These are phyloP conservation scores for Herpotrichia juniperi DNA, from an alignment of 2,329 filamentous ascomycete species.

Conservation along the genomic window DNA sequence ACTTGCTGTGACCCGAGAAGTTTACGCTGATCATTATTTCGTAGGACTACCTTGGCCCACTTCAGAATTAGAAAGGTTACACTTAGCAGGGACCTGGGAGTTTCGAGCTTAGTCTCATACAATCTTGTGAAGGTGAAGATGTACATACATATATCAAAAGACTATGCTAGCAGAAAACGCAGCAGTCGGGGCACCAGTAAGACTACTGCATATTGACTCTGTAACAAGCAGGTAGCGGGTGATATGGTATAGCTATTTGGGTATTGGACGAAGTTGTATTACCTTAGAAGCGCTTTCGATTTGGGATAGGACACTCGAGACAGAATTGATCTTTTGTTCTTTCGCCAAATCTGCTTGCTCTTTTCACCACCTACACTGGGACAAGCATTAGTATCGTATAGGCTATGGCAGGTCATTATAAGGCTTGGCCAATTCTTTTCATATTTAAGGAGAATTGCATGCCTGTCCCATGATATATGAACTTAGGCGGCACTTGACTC, in stretches of 20 bases:
- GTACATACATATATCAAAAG: background rate
- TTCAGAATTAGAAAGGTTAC: slow-evolving; percentile 27
- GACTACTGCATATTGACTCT: background rate
- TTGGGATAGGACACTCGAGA: too few relatives aligned
- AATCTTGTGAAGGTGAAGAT: background rate
- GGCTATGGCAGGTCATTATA: too few relatives aligned
- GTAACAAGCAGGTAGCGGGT: background rate
- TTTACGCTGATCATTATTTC: slow-evolving; percentile 18
- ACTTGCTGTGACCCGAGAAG: slow-evolving; percentile 2
- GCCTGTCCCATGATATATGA: too few relatives aligned
- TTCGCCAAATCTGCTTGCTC: too few relatives aligned
- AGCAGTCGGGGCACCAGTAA: background rate
- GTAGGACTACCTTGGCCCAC: slow-evolving; percentile 49
- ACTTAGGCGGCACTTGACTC: background rate
- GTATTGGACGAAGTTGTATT: background rate
- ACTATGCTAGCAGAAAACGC: background rate
- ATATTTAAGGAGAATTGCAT: background rate
- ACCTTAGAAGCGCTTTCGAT: too few relatives aligned
- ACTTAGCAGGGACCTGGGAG: slow-evolving; percentile 5
- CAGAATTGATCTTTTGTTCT: too few relatives aligned
- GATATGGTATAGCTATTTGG: background rate
- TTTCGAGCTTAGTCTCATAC: background rate
- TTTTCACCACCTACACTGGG: too few relatives aligned
- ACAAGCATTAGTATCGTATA: too few relatives aligned
- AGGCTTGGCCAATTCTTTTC: too few relatives aligned